Conservation (phyloP, 2,329 filamentous ascomycete species). For the Cercospora zeae-maydis region DNA sequence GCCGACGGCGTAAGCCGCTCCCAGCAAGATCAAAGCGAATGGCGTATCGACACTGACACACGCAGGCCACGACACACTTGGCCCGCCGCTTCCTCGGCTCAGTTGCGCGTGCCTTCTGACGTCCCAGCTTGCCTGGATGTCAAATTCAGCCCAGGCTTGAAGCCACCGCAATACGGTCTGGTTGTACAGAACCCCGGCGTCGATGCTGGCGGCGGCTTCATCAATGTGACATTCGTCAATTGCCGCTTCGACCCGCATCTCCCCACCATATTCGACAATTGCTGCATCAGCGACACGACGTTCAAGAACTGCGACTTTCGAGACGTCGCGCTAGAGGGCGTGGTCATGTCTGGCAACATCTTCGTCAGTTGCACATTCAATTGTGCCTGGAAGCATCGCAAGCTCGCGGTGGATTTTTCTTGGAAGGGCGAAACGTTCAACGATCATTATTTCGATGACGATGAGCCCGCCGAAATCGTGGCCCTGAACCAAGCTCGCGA, state of each 20-base stretch:
- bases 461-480: constrained; percentile 67
- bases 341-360: not conserved
- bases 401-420: not conserved
- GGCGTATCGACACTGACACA: not conserved
- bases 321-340: not conserved
- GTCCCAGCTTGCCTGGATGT: not conserved
- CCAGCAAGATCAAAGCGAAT: not conserved
- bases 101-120: not conserved
- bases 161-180: not conserved
- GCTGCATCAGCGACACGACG: constrained; percentile 1
- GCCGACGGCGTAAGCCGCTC: not conserved
- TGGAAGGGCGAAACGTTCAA: not conserved
- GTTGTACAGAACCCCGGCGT: not conserved
- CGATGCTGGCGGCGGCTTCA: not conserved
- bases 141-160: not conserved
- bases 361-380: constrained; percentile 4
- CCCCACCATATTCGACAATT: constrained; percentile 3
- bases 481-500: constrained; percentile 81
- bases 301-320: constrained; percentile 12
- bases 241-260: constrained; percentile 5
- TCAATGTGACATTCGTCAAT: constrained; percentile 9
- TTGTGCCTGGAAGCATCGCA: constrained; percentile 4
- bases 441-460: not conserved
- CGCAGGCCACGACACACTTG: not conserved
- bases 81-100: not conserved